Base-by-base conservation (phyloP, 2,329 filamentous ascomycete genomes). In the Stylonectria norvegica region DNA sequence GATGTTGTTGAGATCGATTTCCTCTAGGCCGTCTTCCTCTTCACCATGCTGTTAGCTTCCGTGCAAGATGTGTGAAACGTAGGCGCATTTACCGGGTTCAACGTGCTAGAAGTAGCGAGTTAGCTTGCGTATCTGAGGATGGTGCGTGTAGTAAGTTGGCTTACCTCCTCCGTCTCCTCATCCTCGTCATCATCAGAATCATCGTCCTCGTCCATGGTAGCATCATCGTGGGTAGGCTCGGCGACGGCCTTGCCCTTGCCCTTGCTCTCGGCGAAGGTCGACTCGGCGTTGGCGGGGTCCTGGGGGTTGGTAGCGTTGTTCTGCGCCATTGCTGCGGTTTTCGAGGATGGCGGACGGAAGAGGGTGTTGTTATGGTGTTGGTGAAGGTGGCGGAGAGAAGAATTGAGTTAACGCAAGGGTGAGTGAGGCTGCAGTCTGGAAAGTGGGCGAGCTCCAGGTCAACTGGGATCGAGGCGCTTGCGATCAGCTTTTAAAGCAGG, bases 1-100 rank as follows among this genome's bases (percentile, higher is more conserved):
- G 65, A 97, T 95, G 77, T 97, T 97, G 64, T 79, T 79, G 42
- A 79, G 73, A 63, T 95, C 88, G 64, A 98, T 96, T 69, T 91
- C 90, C 63, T 94, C 87, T 75, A 95, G 79, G 66, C 86, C 85
- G 59, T 89, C 88, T 31, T 86, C 85, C 38, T 87, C 86, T 55
- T 85, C 83, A 41, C 46, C 54, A 36, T 15, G 40, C 49, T 42
- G 53, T 65, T 56, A 64, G 58, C 46, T 45, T 31, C 35, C 49
- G 31, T 39, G 43, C 32, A 31, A 5, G 16, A 20, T 46, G 32
- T 32, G 11, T 36, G 33, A 14, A 27, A 20, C 25, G 22, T 34
- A 23, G 36, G 40, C 32, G 46, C 40, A 50, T 49, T 52, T 58
- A 64, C 59, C 55, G 43, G 55, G 42, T 37, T 62, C 61, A 32